Evolutionary conservation across 257 asterid genomes (phyloP), one percentile per base, ranked within the genome.

Genomic region (Salvia miltiorrhiza): DNA sequence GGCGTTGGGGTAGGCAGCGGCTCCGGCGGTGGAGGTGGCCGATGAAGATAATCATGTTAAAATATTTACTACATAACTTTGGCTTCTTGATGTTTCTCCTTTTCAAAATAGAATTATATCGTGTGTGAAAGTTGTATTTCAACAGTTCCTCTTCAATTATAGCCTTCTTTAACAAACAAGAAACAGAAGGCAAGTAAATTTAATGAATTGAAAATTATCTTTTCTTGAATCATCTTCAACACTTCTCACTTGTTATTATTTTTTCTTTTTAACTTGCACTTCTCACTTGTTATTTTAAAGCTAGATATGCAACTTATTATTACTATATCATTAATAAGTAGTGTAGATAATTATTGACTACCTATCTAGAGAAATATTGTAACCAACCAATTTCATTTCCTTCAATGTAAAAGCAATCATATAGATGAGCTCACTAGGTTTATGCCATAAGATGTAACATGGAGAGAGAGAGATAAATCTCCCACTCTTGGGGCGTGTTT

Each of bases 1-100:
- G 77, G 83, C n/a, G n/a, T n/a, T n/a, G n/a, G n/a, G 33, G 72
- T 71, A 1, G 83, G 83, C 53, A 48, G 71, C 35, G 83, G 83
- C 28, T 28, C 65, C 23, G 82, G 79, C 6, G 59, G 74, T 17
- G 81, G 79, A 14, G 82, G 82, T 20, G 63, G 79, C 26, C 78
- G 61, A 11, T 72, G 63, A 52, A 3, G 9, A 77, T 67, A 20
- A 44, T 43, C 21, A 12, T 76, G 40, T 19, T 35, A 35, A 56
- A 35, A 4, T 49, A n/a, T 21, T 24, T 35, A 21, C 37, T 9
- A 10, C 13, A 24, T 17, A 12, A 11, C 17, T 13, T 24, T 3
- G 35, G 21, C 63, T 35, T 60, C 20, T 23, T 70, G 14, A 16
- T 58, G 70, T 72, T 43, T 48, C 26, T 24, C 9, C 48, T 56